Percentiles rank a stretch among this genome's conserved stretches.
These are phyloP conservation scores for Neurospora tetrasperma DNA, from an alignment of 495 filamentous ascomycete genomes.

Conservation along the genomic window DNA sequence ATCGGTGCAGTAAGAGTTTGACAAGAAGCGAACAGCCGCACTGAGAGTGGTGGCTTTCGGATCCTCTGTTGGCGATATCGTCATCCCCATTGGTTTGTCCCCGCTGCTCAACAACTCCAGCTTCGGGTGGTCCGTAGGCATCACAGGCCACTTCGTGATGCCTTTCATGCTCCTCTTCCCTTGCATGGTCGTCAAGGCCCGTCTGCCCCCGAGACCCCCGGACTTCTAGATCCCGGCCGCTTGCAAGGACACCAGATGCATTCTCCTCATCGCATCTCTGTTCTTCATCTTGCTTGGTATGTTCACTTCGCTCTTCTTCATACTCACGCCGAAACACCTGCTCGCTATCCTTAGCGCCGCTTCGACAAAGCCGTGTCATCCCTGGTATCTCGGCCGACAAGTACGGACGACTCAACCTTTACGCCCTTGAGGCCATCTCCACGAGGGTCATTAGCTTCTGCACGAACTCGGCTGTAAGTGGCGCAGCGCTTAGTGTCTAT, in stretches of 20 bases:
- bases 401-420: slow-evolving; percentile 42
- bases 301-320: slow-evolving; percentile 48
- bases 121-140: slow-evolving; percentile 51
- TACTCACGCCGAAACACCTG: slow-evolving; percentile 39
- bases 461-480: slow-evolving; percentile 23
- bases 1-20: slow-evolving; percentile 47
- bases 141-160: slow-evolving; percentile 46
- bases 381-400: slow-evolving; percentile 46
- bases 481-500: slow-evolving; percentile 31
- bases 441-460: slow-evolving; percentile 36
- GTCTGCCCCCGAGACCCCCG: slow-evolving; percentile 34
- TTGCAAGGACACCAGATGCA: slow-evolving; percentile 28
- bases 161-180: slow-evolving; percentile 28
- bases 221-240: slow-evolving; percentile 33
- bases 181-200: slow-evolving; percentile 29
- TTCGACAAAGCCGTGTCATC: slow-evolving; percentile 45
- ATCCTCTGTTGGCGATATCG: slow-evolving; percentile 47
- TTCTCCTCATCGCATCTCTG: slow-evolving; percentile 27
- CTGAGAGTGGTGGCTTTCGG: slow-evolving; percentile 46
- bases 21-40: slow-evolving; percentile 41
- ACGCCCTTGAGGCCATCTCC: slow-evolving; percentile 22
- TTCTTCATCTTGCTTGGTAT: slow-evolving; percentile 43
- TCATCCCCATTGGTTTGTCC: slow-evolving; percentile 37
- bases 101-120: slow-evolving; percentile 31
- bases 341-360: slow-evolving; percentile 43